Evolutionary conservation across 352 stramenopile genomes (phyloP).

Genomic region (Phytophthora brassicae): DNA sequence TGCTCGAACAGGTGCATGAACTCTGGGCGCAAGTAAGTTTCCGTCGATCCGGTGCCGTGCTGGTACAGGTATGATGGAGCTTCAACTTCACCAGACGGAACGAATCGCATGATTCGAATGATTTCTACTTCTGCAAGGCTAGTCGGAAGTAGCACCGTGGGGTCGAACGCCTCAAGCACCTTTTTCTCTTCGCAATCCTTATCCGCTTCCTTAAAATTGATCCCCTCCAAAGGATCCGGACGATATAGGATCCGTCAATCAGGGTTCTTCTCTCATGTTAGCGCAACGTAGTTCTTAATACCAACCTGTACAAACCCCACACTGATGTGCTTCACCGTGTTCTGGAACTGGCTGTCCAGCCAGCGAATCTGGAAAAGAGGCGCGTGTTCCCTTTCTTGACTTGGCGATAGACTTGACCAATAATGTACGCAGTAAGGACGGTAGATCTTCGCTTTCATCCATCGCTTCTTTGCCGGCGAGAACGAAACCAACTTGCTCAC

Average conservation of each 20-base stretch:
- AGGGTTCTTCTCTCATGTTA: background rate
- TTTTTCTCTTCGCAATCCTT: background rate
- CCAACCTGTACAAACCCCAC: background rate
- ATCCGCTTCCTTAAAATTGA: background rate
- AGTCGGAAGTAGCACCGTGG: background rate
- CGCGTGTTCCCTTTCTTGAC: conserved; percentile 1
- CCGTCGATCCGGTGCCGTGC: conserved; percentile 1
- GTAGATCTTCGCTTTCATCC: conserved; percentile 8
- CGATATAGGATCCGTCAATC: background rate
- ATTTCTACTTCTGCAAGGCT: conserved; percentile 3
- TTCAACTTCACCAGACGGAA: background rate
- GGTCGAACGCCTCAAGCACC: background rate
- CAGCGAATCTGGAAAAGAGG: conserved; percentile 10
- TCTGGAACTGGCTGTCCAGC: conserved; percentile 13
- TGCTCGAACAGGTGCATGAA: conserved; percentile 7
- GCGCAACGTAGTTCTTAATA: background rate
- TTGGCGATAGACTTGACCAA: background rate
- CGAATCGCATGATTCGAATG: conserved; percentile 9
- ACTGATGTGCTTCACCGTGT: background rate
- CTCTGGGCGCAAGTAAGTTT: background rate
- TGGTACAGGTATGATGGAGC: background rate
- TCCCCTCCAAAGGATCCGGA: background rate
- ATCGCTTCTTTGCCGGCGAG: background rate
- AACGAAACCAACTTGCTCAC: background rate
- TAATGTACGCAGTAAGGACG: background rate